Evolutionary conservation across 345 rosid species (phyloP), one percentile per base, ranked within the genome.

Genomic region (Salix caprea): DNA sequence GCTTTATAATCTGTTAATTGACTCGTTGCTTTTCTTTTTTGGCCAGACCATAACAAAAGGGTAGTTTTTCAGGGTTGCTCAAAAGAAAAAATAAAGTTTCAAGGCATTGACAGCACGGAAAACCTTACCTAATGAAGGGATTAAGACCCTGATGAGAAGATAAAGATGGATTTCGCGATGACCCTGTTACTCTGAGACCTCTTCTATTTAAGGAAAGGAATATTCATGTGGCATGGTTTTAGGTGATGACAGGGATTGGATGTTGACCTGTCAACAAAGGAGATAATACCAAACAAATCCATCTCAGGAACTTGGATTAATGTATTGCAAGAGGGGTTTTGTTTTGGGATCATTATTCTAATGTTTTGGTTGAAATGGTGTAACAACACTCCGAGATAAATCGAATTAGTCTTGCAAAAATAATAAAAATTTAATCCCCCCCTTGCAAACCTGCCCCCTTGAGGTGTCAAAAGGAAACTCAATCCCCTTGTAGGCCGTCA

Each of bases 201-300:
- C 52, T 87, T 74, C 90, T 62, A 84, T 70, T 79, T 86, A 83
- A 73, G 88, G 94, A 85, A 93, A 84, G 79, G 93, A 89, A 91
- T 91, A 87, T 89, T 76, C 87, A 86, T 87, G 88, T 82, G 89
- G 97, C 95, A 88, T 89, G 84, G 88, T 87, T 91, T 84, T 93
- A 91, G 97, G 99, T 93, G 92, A 90, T 91, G 98, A 91, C 88
- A 91, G 79, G 90, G 90, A 90, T 80, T 76, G 85, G 99, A 93
- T 87, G 98, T 83, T 89, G 97, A 96, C 97, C 92, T 79, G 86
- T 90, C 97, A 96, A 96, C 98, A 84, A 92, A 81, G 80, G 84
- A 81, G 94, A 93, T 91, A 93, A 91, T 85, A 90, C 89, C 91
- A 93, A 91, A 90, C 88, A 84, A 90, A 86, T 85, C 90, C 87